Conservation (phyloP, 2,329 filamentous ascomycete species). For the Aureobasidium pullulans region DNA sequence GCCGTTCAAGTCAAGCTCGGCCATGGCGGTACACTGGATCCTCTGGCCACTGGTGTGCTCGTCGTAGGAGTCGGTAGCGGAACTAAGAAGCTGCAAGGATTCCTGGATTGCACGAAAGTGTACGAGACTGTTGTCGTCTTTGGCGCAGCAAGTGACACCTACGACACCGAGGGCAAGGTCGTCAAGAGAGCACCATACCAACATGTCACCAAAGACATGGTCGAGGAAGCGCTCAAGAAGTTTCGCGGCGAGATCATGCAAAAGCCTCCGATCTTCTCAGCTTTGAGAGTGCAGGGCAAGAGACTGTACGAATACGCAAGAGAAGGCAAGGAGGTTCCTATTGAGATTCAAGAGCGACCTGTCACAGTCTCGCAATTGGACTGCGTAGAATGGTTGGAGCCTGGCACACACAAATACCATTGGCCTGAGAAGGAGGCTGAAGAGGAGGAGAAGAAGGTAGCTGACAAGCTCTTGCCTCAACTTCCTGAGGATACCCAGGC, state of each 20-base stretch:
- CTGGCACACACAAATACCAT: conserved; percentile 68
- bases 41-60: conserved; percentile 85
- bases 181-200: conserved; percentile 67
- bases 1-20: conserved; percentile 79
- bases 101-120: conserved; percentile 82
- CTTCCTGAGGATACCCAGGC: conserved; percentile 25
- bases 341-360: conserved; percentile 72
- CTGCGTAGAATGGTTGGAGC: conserved; percentile 74
- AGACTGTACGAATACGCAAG: conserved; percentile 93
- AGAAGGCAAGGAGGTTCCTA: conserved; percentile 76
- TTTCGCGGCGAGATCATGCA: conserved; percentile 84
- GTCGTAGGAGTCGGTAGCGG: conserved; percentile 81
- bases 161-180: conserved; percentile 80
- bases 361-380: conserved; percentile 74
- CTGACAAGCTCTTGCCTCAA: conserved; percentile 54
- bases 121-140: conserved; percentile 90
- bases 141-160: conserved; percentile 85
- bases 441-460: conserved; percentile 65
- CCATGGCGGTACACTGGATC: conserved; percentile 92
- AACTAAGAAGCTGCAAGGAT: conserved; percentile 73
- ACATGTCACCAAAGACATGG: conserved; percentile 69
- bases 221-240: conserved; percentile 65
- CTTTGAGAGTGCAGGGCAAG: conserved; percentile 88
- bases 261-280: conserved; percentile 86
- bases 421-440: conserved; percentile 77